Conservation (phyloP, 2,329 filamentous ascomycete genomes). For the Aspergillus brasiliensis region DNA sequence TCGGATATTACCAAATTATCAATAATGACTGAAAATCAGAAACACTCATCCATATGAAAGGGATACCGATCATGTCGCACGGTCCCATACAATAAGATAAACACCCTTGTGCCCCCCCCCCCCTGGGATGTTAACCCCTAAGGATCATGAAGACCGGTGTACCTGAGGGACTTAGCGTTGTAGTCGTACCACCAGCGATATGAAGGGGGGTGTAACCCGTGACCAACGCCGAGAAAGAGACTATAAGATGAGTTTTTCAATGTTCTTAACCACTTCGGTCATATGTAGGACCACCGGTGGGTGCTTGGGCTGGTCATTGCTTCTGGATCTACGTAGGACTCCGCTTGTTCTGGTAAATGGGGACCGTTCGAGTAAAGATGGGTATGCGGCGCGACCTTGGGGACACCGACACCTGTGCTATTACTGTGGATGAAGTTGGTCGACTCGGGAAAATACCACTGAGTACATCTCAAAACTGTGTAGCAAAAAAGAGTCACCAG, state of each 20-base stretch:
- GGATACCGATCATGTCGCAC: neutral
- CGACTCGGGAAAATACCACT: neutral
- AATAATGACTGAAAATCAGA: neutral
- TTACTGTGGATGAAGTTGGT: neutral
- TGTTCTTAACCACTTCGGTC: constrained; percentile 1
- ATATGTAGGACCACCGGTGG: constrained; percentile 8
- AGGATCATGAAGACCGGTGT: neutral
- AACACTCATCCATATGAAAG: neutral
- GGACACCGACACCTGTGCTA: neutral
- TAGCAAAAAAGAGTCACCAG: neutral
- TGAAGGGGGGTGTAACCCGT: neutral
- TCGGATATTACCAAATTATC: neutral
- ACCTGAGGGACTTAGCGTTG: neutral
- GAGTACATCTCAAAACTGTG: neutral
- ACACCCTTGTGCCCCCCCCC: neutral
- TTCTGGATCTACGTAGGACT: constrained; percentile 15
- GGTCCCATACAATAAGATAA: neutral
- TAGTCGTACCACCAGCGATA: neutral
- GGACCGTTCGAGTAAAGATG: neutral
- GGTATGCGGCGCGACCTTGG: neutral
- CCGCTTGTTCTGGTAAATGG: constrained; percentile 11
- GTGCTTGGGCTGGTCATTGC: constrained; percentile 14
- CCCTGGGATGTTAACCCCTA: neutral
- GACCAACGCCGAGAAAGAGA: neutral
- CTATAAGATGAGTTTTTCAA: neutral